phyloP scores from a whole-genome alignment of 257 asterid genomes.

The Ilex asprella region DNA sequence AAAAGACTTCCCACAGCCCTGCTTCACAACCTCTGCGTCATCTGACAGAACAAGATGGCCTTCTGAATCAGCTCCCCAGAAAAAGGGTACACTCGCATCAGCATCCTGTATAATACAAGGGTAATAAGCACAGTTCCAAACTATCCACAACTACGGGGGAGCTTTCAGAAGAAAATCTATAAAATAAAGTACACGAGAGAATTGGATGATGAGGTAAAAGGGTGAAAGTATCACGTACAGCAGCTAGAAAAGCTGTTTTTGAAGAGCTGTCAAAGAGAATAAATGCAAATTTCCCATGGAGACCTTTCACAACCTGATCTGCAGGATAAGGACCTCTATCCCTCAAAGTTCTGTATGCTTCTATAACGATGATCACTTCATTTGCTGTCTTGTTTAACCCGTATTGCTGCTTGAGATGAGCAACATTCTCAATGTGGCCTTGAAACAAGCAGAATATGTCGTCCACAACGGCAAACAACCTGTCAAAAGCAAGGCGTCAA shows the following conservation, averaged over 20 bases:
- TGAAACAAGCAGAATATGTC: constrained; percentile 92
- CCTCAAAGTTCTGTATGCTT: constrained; percentile 88
- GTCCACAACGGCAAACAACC: constrained; percentile 77
- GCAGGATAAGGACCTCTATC: constrained; percentile 98
- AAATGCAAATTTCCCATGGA: constrained; percentile 79
- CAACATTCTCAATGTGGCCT: constrained; percentile 89
- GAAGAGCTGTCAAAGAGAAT: constrained; percentile 61
- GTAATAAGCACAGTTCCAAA: no score
- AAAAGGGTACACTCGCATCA: constrained; percentile 78
- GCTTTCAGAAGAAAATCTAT: neutral
- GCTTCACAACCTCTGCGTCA: constrained; percentile 68
- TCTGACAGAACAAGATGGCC: constrained; percentile 77
- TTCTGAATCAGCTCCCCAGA: constrained; percentile 88
- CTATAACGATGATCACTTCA: constrained; percentile 81
- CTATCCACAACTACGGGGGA: neutral
- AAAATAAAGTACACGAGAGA: neutral
- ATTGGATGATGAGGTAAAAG: no score
- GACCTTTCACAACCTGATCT: constrained; percentile 85
- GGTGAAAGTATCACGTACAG: constrained; percentile 38
- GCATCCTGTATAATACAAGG: constrained; percentile 36
- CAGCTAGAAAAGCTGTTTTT: constrained; percentile 55
- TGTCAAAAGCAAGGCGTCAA: constrained; percentile 13
- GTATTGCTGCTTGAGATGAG: constrained; percentile 86
- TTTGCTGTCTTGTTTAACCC: constrained; percentile 83
- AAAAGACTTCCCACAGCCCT: constrained; percentile 84